Evolutionary conservation across 345 rosid species (phyloP).

Genomic region (Arabis alpina): DNA sequence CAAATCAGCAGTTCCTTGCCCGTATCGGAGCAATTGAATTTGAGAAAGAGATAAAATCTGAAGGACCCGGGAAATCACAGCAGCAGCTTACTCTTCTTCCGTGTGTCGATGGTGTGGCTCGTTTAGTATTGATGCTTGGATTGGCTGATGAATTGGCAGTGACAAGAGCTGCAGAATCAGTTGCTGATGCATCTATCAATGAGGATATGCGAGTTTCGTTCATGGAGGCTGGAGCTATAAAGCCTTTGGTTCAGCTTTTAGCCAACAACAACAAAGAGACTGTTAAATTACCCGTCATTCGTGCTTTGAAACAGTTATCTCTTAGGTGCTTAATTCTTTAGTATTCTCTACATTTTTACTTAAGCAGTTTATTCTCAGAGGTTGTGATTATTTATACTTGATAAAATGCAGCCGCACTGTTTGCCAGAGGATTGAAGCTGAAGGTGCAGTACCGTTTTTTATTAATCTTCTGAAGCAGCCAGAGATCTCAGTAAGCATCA

Average conservation of each 20-base stretch:
- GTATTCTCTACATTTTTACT: neutral
- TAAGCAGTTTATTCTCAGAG: constrained; percentile 10
- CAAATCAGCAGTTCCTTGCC: constrained; percentile 83
- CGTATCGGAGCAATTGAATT: constrained; percentile 80
- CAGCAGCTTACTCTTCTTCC: constrained; percentile 65
- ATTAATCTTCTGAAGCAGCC: constrained; percentile 57
- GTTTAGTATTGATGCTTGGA: constrained; percentile 83
- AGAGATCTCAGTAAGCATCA: constrained; percentile 49
- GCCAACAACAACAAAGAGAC: constrained; percentile 56
- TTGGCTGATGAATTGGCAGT: constrained; percentile 74
- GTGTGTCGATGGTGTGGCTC: constrained; percentile 82
- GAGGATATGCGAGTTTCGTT: constrained; percentile 77
- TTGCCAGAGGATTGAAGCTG: constrained; percentile 72
- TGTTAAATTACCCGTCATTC: constrained; percentile 52
- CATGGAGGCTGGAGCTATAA: constrained; percentile 87
- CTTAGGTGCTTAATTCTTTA: constrained; percentile 55
- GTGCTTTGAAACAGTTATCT: constrained; percentile 76
- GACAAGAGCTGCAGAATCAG: constrained; percentile 72
- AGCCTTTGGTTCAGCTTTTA: constrained; percentile 71
- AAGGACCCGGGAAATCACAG: constrained; percentile 43
- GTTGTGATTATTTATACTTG: neutral
- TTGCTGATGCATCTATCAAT: constrained; percentile 77
- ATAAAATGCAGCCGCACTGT: constrained; percentile 60
- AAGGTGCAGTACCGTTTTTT: constrained; percentile 62
- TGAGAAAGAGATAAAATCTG: constrained; percentile 56